Conservation (phyloP, 2,329 filamentous ascomycete genomes). For the Fusarium buharicum region DNA sequence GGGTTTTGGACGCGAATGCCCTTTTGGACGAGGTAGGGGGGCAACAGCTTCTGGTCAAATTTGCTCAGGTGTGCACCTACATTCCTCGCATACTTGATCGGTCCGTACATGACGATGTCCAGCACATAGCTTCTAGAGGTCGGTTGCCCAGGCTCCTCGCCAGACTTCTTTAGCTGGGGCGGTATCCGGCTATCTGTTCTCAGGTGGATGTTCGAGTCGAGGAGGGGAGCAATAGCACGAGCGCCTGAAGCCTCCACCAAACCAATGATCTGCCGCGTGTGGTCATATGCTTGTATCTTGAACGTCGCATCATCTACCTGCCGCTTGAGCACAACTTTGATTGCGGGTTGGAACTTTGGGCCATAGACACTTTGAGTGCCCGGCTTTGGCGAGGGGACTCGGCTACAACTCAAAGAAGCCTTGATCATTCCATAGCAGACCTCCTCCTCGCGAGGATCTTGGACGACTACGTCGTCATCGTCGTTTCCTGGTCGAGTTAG, state of each 20-base stretch:
- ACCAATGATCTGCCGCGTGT: slow-evolving; percentile 77
- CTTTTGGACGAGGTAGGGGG: slow-evolving; percentile 72
- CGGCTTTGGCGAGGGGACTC: slow-evolving; percentile 75
- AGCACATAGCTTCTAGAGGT: slow-evolving; percentile 71
- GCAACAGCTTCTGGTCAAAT: slow-evolving; percentile 73
- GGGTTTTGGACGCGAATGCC: slow-evolving; percentile 82
- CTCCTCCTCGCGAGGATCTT: slow-evolving; percentile 72
- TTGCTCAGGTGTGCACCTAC: slow-evolving; percentile 75
- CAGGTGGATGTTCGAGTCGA: slow-evolving; percentile 75
- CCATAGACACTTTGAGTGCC: slow-evolving; percentile 68
- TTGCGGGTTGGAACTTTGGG: slow-evolving; percentile 73
- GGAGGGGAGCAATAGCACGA: slow-evolving; percentile 73
- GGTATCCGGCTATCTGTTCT: slow-evolving; percentile 78
- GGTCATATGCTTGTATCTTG: slow-evolving; percentile 78
- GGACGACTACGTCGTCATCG: slow-evolving; percentile 67
- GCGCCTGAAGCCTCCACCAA: slow-evolving; percentile 76
- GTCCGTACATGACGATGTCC: slow-evolving; percentile 83
- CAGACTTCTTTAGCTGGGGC: slow-evolving; percentile 68
- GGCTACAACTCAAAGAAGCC: slow-evolving; percentile 71
- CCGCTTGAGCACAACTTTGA: slow-evolving; percentile 77
- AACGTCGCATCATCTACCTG: slow-evolving; percentile 64
- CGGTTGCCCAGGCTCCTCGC: slow-evolving; percentile 71
- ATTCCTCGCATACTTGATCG: slow-evolving; percentile 69
- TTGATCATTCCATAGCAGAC: slow-evolving; percentile 86
- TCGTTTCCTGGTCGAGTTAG: slow-evolving; percentile 55